These are phyloP conservation scores for Arthrinium phaeospermum DNA, from an alignment of 2,329 filamentous ascomycete species.

Conservation along the genomic window DNA sequence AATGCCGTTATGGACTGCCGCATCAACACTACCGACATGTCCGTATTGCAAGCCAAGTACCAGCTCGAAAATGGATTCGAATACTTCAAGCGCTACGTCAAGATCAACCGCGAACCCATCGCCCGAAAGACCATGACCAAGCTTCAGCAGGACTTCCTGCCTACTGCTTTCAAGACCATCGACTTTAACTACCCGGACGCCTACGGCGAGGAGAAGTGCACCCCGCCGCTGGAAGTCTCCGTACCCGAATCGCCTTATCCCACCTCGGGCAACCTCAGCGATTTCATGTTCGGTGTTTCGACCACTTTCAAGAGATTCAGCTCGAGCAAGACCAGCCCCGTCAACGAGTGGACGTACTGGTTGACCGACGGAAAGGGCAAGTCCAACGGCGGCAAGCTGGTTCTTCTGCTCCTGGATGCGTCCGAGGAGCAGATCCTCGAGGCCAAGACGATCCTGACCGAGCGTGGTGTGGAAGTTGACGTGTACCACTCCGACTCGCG, in stretches of 20 bases:
- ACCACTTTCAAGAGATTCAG: conserved; percentile 62
- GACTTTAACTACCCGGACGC: conserved; percentile 50
- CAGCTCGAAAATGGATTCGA: conserved; percentile 57
- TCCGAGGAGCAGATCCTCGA: conserved; percentile 56
- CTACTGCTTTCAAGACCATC: conserved; percentile 52
- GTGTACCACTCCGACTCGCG: conserved; percentile 59
- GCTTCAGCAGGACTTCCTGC: conserved; percentile 53
- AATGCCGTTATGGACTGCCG: conserved; percentile 54
- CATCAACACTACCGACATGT: conserved; percentile 53
- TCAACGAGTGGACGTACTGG: conserved; percentile 66
- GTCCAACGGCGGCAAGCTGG: conserved; percentile 62
- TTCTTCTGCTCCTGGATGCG: conserved; percentile 60
- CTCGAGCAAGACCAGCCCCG: conserved; percentile 55
- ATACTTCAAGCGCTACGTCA: conserved; percentile 62
- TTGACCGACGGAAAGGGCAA: conserved; percentile 60
- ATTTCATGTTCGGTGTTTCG: conserved; percentile 65
- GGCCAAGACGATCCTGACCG: conserved; percentile 51
- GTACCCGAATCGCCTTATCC: conserved; percentile 58
- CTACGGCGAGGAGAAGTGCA: conserved; percentile 50
- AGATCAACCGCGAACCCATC: conserved; percentile 56
- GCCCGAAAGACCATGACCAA: conserved; percentile 57
- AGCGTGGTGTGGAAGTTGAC: conserved; percentile 61
- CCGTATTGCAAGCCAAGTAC: conserved; percentile 52
- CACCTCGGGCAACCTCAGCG: conserved; percentile 56
- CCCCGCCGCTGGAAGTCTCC: conserved; percentile 55